A percentile compares a stretch with the other conserved stretches of the same genome.
Conservation (phyloP, 208 protist species). For the Trypanosomatidae sp. region DNA sequence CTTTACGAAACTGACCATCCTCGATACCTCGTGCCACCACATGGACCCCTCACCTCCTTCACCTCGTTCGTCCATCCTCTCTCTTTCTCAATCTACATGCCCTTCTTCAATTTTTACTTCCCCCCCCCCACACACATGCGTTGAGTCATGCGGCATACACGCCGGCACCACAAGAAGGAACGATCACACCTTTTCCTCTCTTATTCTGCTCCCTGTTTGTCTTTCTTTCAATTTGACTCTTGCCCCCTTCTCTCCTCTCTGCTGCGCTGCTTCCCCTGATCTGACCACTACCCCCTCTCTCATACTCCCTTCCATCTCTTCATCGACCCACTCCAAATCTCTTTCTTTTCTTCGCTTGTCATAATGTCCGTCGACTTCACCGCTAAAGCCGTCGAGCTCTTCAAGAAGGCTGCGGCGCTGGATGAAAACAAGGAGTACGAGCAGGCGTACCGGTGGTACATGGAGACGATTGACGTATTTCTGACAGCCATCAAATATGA, state of each 20-base stretch:
- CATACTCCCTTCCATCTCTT: background rate
- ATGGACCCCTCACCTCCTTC: background rate
- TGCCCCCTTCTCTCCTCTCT: background rate
- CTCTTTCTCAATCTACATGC: background rate
- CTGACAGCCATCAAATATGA: constrained; percentile 95
- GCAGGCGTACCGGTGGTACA: constrained; percentile 94
- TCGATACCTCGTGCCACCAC: background rate
- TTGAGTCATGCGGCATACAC: background rate
- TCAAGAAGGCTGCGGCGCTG: constrained; percentile 88
- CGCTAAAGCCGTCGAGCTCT: constrained; percentile 93
- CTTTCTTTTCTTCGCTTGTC: background rate
- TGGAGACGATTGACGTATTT: constrained; percentile 95
- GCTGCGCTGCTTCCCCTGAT: background rate
- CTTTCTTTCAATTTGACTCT: background rate
- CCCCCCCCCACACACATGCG: background rate
- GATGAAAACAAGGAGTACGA: constrained; percentile 95
- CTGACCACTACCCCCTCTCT: background rate
- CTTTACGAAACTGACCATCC: background rate
- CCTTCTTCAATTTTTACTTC: background rate
- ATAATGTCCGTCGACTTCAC: constrained; percentile 93
- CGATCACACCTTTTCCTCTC: background rate
- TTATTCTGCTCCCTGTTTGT: constrained; percentile 7
- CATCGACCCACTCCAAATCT: background rate
- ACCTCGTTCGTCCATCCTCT: background rate
- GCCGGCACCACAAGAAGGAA: background rate